Evolutionary conservation across 371 early-diverging fungal genomes (phyloP).

Genomic region (Nematocida displodere): DNA sequence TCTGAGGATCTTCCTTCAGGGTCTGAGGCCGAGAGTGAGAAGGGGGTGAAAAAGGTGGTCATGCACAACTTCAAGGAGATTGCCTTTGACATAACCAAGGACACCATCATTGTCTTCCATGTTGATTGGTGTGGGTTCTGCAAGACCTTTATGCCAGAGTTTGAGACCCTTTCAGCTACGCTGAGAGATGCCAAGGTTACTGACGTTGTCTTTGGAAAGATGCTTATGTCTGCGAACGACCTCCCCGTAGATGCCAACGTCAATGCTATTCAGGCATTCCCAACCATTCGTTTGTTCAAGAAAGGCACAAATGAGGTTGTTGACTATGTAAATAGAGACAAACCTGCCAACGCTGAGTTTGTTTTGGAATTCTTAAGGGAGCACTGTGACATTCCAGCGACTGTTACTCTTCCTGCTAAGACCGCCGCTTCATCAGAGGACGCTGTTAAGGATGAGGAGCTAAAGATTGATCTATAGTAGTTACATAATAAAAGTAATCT

Average conservation of each 20-base stretch:
- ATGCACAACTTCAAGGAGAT: conserved; percentile 5
- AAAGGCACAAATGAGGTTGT: conserved; percentile 52
- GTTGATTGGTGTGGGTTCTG: conserved; percentile 49
- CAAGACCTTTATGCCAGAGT: conserved; percentile 29
- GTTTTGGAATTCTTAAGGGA: conserved; percentile 31
- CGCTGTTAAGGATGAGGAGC: conserved; percentile 2
- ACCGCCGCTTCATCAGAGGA: background rate
- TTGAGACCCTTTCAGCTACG: conserved; percentile 34
- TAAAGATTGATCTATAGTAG: conserved; percentile 45
- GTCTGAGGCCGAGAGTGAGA: background rate
- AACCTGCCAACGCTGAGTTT: conserved; percentile 21
- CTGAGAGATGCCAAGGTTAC: background rate
- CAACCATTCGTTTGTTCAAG: conserved; percentile 52
- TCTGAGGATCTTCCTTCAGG: conserved; percentile 10
- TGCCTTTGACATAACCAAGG: conserved; percentile 6
- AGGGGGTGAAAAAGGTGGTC: conserved; percentile 20
- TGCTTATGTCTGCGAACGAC: conserved; percentile 53
- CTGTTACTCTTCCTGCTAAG: background rate
- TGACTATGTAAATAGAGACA: background rate
- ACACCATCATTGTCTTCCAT: conserved; percentile 46
- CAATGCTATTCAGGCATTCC: conserved; percentile 46
- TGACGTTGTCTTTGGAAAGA: conserved; percentile 27
- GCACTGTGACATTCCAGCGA: conserved; percentile 28
- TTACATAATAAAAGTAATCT: background rate
- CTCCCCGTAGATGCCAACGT: conserved; percentile 32